Conservation (phyloP, 2,329 filamentous ascomycete genomes). For the Polytolypa hystricis region DNA sequence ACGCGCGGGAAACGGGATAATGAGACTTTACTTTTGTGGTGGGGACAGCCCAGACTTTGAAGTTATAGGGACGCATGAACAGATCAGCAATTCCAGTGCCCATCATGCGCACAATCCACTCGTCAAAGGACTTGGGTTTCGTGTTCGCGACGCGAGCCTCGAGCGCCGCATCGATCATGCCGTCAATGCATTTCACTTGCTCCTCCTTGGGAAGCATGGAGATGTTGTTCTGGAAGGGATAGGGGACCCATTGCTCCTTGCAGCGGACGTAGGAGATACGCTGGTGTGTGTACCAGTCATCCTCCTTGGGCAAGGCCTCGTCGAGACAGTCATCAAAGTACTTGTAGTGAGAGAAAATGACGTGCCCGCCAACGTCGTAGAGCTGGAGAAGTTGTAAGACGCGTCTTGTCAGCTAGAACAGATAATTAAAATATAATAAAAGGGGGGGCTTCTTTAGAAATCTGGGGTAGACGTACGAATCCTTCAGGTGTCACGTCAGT, state of each 20-base stretch:
- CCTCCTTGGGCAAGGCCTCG: constrained; percentile 85
- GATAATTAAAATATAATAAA: constrained; percentile 11
- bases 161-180: constrained; percentile 87
- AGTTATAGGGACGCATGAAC: constrained; percentile 99
- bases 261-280: constrained; percentile 98
- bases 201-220: constrained; percentile 96
- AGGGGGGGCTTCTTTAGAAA: too few species aligned
- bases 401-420: constrained; percentile 14
- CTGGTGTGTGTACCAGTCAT: constrained; percentile 96
- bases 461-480: constrained; percentile 59
- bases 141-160: constrained; percentile 61
- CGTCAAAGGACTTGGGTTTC: constrained; percentile 94
- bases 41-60: constrained; percentile 98
- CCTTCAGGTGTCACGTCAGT: constrained; percentile 93
- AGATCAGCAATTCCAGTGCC: constrained; percentile 81
- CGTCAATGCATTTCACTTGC: constrained; percentile 87
- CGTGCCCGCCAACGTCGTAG: constrained; percentile 96
- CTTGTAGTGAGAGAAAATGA: constrained; percentile 99
- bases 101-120: constrained; percentile 93
- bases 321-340: constrained; percentile 99
- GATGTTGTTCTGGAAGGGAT: constrained; percentile 99
- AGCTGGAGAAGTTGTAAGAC: constrained; percentile 45
- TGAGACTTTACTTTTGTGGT: constrained; percentile 70
- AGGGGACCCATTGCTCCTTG: constrained; percentile 93
- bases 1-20: neutral